These are phyloP conservation scores for Podaxis sp. DNA, from an alignment of 768 basidiomycete genomes.

Conservation along the genomic window DNA sequence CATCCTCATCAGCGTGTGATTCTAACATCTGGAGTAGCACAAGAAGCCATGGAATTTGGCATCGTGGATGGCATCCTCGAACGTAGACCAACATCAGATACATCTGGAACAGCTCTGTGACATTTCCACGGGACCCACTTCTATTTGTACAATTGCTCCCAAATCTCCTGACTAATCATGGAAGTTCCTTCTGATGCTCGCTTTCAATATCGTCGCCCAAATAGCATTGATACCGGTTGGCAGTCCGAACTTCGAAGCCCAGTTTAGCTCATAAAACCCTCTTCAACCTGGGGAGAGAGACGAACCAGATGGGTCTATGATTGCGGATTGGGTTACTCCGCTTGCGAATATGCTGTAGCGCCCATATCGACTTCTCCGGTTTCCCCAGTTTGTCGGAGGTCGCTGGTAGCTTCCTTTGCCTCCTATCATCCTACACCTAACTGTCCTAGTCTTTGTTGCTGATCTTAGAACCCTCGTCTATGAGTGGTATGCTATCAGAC, in stretches of 20 bases:
- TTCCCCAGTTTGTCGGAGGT: neutral
- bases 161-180: neutral
- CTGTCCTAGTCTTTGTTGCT: neutral
- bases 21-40: conserved; percentile 41
- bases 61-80: conserved; percentile 92
- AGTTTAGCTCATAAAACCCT: neutral
- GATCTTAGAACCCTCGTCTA: neutral
- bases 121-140: conserved; percentile 5
- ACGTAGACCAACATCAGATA: conserved; percentile 51
- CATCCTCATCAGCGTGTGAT: conserved; percentile 16
- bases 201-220: neutral
- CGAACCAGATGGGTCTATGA: neutral
- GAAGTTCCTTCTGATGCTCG: neutral
- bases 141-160: conserved; percentile 6
- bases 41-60: conserved; percentile 87
- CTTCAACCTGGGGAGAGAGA: neutral
- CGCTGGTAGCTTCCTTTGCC: neutral
- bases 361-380: neutral
- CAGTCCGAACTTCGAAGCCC: neutral
- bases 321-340: neutral
- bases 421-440: conserved; percentile 7
- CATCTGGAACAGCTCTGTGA: conserved; percentile 8
- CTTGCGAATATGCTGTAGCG: conserved; percentile 2
- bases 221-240: conserved; percentile 1
- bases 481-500: neutral